Evolutionary conservation across 2,329 filamentous ascomycete species (phyloP), one percentile per base, ranked within the genome.

Genomic region (Colletotrichum cordylinicola): DNA sequence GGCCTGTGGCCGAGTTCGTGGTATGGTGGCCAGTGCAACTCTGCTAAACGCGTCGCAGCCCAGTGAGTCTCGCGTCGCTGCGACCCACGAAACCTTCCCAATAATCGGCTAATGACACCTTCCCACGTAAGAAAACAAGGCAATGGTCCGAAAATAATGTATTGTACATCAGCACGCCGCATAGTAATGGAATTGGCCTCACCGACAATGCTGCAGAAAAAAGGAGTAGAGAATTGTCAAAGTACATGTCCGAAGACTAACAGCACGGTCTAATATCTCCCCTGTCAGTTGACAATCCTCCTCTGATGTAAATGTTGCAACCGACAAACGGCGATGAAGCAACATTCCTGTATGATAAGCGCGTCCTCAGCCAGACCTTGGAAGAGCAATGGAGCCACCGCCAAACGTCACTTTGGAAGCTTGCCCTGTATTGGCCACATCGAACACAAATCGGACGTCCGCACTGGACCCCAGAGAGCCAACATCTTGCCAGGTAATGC

Each of bases 401-500:
- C 21, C 13, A 12, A 73, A 10, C n/a, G 66, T 39, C 24, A 73
- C 65, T 15, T 69, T 33, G 4, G 31, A 37, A 12, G 65, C 71
- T 16, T 16, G 29, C 2, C 56, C 65, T 18, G 39, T 55, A 15
- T 24, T 18, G 18, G 68, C 39, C 31, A 73, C 56, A 21, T 39
- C 33, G 33, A 73, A 73, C n/a, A 69, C 31, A 62, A 73, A 18
- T 3, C 58, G 65, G 13, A 73, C 56, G 6, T 64, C 66, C 12
- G 69, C 39, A 24, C 29, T 43, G 8, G 31, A 58, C 15, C 71
- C 71, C 13, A 73, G 21, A 33, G 71, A 29, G 16, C 29, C 77
- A 48, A 74, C 67, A 13, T 74, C 48, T 35, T 74, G 72, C 72
- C 82, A 84, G 0, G 81, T 84, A 27, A 83, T 81, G 29, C 83